Percentiles rank a stretch among this genome's conserved stretches.
Evolutionary conservation across 805 yeast species (phyloP).

Genomic region (Millerozyma acaciae): DNA sequence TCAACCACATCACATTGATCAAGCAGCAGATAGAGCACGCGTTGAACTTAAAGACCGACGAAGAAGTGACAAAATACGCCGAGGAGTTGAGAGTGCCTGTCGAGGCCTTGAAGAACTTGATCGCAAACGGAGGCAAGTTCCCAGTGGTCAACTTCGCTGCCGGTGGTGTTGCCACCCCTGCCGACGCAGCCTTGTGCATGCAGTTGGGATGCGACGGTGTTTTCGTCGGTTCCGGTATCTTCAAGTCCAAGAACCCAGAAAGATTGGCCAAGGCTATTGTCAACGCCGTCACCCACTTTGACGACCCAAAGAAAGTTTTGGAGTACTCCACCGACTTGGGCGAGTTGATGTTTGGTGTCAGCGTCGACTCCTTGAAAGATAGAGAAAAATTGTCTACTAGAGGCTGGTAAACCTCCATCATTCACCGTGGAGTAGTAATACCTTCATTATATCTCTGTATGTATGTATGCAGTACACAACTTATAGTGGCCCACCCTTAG

Average conservation of each 20-base stretch:
- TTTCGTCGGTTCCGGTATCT: constrained; percentile 59
- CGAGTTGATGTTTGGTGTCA: constrained; percentile 70
- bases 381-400: constrained; percentile 46
- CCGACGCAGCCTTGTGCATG: constrained; percentile 81
- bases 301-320: constrained; percentile 56
- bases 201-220: constrained; percentile 34
- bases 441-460: background rate
- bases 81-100: constrained; percentile 56
- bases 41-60: constrained; percentile 32
- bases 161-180: constrained; percentile 85
- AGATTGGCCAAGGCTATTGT: constrained; percentile 75
- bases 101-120: constrained; percentile 46
- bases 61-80: constrained; percentile 50
- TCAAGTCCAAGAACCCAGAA: constrained; percentile 70
- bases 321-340: constrained; percentile 70
- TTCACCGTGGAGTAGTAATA: background rate
- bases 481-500: no score
- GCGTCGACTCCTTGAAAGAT: constrained; percentile 48
- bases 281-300: constrained; percentile 68
- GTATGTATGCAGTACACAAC: no score
- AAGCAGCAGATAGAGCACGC: constrained; percentile 51
- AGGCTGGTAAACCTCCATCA: constrained; percentile 46
- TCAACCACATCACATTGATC: constrained; percentile 65
- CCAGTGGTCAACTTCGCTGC: constrained; percentile 88
- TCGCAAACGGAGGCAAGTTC: constrained; percentile 53